Conservation (phyloP, 805 yeast species). For the Kockiozyma suomiensis region DNA sequence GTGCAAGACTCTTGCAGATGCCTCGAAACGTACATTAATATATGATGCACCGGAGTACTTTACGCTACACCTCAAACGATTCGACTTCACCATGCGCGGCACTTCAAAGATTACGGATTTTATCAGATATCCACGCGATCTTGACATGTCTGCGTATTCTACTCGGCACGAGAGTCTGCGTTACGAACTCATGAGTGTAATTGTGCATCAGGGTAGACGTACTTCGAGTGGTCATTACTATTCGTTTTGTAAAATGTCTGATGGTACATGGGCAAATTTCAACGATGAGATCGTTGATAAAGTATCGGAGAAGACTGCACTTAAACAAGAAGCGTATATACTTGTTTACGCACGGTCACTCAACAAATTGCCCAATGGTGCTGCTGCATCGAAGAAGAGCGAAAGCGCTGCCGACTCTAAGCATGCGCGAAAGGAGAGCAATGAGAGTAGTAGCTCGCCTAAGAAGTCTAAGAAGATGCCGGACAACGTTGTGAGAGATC, state of each 20-base stretch:
- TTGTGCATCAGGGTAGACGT: conserved; percentile 93
- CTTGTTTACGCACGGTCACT: conserved; percentile 63
- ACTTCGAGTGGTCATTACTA: conserved; percentile 91
- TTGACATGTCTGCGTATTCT: conserved; percentile 67
- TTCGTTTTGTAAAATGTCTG: conserved; percentile 89
- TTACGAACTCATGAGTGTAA: conserved; percentile 78
- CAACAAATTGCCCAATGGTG: background rate
- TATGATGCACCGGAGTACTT: conserved; percentile 86
- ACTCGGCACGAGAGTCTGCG: conserved; percentile 38
- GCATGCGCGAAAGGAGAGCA: background rate
- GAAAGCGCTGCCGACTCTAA: background rate
- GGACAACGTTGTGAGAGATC: background rate
- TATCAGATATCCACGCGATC: conserved; percentile 73
- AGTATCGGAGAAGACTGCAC: conserved; percentile 70
- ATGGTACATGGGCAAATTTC: conserved; percentile 88
- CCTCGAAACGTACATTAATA: conserved; percentile 73
- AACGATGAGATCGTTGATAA: conserved; percentile 88
- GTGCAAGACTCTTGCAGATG: conserved; percentile 76
- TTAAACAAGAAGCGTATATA: conserved; percentile 88
- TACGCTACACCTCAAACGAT: conserved; percentile 84
- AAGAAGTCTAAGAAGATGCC: background rate
- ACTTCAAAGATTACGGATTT: conserved; percentile 81
- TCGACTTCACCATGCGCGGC: conserved; percentile 77
- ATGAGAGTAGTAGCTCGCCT: background rate
- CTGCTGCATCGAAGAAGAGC: background rate